Evolutionary conservation across 495 filamentous ascomycete species (phyloP).

Genomic region (Podospora comata): DNA sequence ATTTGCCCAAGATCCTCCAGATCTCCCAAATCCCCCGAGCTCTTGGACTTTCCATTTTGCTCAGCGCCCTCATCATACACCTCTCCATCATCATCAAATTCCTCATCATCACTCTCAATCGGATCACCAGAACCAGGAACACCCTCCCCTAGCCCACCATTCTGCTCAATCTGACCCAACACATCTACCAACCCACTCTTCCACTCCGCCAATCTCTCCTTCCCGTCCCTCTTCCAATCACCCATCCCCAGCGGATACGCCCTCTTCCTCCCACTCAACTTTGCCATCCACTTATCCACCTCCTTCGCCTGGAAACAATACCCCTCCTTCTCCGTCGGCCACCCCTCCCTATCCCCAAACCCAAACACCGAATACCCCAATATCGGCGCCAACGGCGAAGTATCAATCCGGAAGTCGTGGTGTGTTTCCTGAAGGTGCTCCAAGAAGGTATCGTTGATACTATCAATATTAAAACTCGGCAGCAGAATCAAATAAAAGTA

Average conservation of each 20-base stretch:
- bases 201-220: constrained; percentile 70
- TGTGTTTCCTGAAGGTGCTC: constrained; percentile 85
- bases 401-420: constrained; percentile 93
- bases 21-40: constrained; percentile 59
- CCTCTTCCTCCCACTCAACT: constrained; percentile 71
- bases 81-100: constrained; percentile 54
- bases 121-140: constrained; percentile 77
- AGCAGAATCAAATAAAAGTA: constrained; percentile 80
- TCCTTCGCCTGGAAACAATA: constrained; percentile 89
- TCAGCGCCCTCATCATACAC: constrained; percentile 42
- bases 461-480: constrained; percentile 91
- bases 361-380: constrained; percentile 92
- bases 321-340: constrained; percentile 85
- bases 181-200: constrained; percentile 67
- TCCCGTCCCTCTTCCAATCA: constrained; percentile 72
- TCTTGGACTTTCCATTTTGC: constrained; percentile 38
- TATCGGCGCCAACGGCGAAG: constrained; percentile 69
- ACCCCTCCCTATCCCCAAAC: constrained; percentile 84
- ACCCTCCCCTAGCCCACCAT: constrained; percentile 71
- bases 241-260: constrained; percentile 84
- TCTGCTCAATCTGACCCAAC: constrained; percentile 57
- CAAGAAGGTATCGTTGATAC: constrained; percentile 75
- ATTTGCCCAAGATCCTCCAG: constrained; percentile 78
- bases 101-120: constrained; percentile 78
- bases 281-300: constrained; percentile 93